These are phyloP conservation scores for Scorias spongiosa DNA, from an alignment of 2,329 filamentous ascomycete species.

Conservation along the genomic window DNA sequence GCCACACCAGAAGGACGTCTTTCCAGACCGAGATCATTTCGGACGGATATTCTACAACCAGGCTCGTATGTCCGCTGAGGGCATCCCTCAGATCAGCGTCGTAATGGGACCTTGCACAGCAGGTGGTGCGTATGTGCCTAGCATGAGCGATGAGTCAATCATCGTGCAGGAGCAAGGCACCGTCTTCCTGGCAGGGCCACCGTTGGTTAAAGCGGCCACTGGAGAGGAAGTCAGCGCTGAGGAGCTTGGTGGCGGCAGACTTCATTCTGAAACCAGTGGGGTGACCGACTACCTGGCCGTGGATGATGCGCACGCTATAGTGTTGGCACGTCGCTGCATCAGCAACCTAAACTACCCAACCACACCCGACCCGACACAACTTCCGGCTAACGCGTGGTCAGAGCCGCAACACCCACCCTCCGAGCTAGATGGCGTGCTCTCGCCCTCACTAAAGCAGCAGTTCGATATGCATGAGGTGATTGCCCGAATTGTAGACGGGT, in stretches of 20 bases:
- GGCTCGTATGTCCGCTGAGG: conserved; percentile 74
- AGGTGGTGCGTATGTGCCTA: conserved; percentile 87
- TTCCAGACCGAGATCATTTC: conserved; percentile 89
- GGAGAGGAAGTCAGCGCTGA: conserved; percentile 84
- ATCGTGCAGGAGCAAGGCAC: conserved; percentile 94
- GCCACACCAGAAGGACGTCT: conserved; percentile 88
- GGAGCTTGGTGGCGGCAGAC: conserved; percentile 74
- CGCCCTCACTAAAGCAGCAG: conserved; percentile 74
- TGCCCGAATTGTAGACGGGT: conserved; percentile 80
- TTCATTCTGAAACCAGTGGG: conserved; percentile 81
- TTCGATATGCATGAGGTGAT: conserved; percentile 83
- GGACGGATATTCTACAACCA: conserved; percentile 98
- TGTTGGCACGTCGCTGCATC: conserved; percentile 70
- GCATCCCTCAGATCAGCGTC: conserved; percentile 84
- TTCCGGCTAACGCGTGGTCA: conserved; percentile 31
- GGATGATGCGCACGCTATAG: conserved; percentile 80
- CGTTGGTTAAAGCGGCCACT: conserved; percentile 88
- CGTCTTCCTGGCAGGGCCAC: conserved; percentile 89
- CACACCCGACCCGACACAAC: conserved; percentile 20
- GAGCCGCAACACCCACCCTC: conserved; percentile 68
- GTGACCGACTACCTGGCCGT: conserved; percentile 93
- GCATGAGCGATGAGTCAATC: conserved; percentile 95
- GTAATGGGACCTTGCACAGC: conserved; percentile 97
- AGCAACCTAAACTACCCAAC: conserved; percentile 79
- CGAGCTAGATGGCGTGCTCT: conserved; percentile 78